Conservation (phyloP, 176 grass and related monocot genomes). For the Tillandsia fasciculata region DNA sequence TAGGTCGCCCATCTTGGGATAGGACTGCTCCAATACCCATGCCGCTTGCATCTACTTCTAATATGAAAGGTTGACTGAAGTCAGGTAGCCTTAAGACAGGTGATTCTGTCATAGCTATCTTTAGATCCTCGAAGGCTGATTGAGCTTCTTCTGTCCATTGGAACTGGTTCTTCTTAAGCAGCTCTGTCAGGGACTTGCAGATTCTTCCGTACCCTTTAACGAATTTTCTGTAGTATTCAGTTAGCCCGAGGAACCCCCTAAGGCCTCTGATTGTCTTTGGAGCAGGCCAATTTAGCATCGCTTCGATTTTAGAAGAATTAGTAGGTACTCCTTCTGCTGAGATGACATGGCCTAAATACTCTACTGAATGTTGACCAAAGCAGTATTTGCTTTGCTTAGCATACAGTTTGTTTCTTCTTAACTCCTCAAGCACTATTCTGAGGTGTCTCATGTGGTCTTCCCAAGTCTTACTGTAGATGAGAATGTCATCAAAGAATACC, state of each 20-base stretch:
- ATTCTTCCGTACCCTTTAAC: neutral
- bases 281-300: fast-evolving
- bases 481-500: too few relatives aligned
- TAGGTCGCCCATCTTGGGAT: neutral
- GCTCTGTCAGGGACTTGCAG: neutral
- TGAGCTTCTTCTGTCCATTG: neutral
- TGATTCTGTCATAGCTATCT: neutral
- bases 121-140: neutral
- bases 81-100: neutral
- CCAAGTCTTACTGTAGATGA: too few relatives aligned
- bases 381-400: neutral
- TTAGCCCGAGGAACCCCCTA: neutral
- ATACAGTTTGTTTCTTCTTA: neutral
- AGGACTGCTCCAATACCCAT: neutral
- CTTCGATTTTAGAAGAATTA: neutral
- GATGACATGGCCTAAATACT: neutral
- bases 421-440: neutral
- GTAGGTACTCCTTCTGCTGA: neutral
- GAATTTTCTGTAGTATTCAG: neutral
- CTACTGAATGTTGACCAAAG: neutral
- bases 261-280: neutral
- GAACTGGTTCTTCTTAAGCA: neutral
- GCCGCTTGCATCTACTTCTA: neutral
- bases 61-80: neutral
- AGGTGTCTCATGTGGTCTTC: neutral